Percentiles rank a stretch among this genome's conserved stretches.
Evolutionary conservation across 2,329 filamentous ascomycete species (phyloP).

Genomic region (Simplicillium sp.): DNA sequence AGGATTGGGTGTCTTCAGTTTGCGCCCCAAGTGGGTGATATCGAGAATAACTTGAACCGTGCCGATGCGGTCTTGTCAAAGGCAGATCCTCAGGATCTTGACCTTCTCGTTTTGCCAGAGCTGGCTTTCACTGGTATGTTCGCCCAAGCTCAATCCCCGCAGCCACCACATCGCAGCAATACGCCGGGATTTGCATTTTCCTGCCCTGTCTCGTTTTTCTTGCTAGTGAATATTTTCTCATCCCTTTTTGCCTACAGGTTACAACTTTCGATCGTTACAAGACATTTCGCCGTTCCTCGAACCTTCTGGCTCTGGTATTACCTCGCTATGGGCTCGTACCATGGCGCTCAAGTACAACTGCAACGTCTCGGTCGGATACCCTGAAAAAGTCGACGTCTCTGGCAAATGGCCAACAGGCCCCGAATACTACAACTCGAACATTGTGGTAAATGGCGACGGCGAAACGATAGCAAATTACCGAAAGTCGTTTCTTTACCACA

Average conservation of each 20-base stretch:
- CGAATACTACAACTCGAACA: slow-evolving; percentile 44
- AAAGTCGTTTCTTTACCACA: slow-evolving; percentile 47
- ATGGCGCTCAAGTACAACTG: slow-evolving; percentile 59
- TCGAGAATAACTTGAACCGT: slow-evolving; percentile 59
- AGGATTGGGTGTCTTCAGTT: slow-evolving; percentile 65
- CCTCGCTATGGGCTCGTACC: slow-evolving; percentile 60
- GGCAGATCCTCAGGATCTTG: slow-evolving; percentile 43
- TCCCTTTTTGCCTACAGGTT: slow-evolving; percentile 38
- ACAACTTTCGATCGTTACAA: slow-evolving; percentile 64
- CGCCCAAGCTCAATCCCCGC: not conserved
- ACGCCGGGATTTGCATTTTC: no score
- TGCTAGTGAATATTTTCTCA: not conserved
- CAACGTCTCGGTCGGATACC: slow-evolving; percentile 63
- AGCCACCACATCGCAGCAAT: not conserved
- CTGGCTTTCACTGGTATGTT: slow-evolving; percentile 61
- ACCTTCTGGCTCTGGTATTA: slow-evolving; percentile 53
- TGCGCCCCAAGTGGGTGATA: slow-evolving; percentile 57
- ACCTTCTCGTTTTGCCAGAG: slow-evolving; percentile 67
- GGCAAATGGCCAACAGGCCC: slow-evolving; percentile 38
- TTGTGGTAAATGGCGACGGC: slow-evolving; percentile 48
- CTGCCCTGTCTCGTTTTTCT: no score
- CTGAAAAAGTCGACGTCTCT: slow-evolving; percentile 52
- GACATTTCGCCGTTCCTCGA: slow-evolving; percentile 65
- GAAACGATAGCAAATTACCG: slow-evolving; percentile 53
- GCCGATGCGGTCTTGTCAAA: slow-evolving; percentile 54